Conservation (phyloP, 2,329 filamentous ascomycete genomes). For the Aspergillus fumigatus region DNA sequence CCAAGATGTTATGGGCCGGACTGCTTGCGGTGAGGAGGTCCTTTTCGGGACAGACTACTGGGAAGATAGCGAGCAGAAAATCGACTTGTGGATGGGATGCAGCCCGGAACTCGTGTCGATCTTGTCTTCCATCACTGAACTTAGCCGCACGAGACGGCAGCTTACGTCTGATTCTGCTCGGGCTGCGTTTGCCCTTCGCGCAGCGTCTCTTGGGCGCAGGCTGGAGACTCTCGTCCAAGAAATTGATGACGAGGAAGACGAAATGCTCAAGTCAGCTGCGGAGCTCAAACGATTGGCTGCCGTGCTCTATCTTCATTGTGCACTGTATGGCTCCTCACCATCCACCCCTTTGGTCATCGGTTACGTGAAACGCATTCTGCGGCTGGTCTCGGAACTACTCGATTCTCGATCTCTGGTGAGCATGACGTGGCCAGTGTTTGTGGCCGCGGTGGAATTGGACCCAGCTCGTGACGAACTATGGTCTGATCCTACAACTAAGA, state of each 20-base stretch:
- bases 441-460: slow-evolving; percentile 42
- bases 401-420: slow-evolving; percentile 29
- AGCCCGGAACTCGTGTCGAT: slow-evolving; percentile 46
- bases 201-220: slow-evolving; percentile 31
- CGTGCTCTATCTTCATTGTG: slow-evolving; percentile 44
- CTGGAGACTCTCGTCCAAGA: slow-evolving; percentile 33
- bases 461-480: slow-evolving; percentile 36
- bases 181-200: slow-evolving; percentile 25
- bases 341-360: slow-evolving; percentile 31
- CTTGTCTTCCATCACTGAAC: slow-evolving; percentile 45
- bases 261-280: slow-evolving; percentile 32
- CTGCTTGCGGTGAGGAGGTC: slow-evolving; percentile 46
- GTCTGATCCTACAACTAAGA: slow-evolving; percentile 14
- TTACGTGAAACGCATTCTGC: slow-evolving; percentile 34
- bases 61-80: slow-evolving; percentile 34
- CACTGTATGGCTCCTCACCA: slow-evolving; percentile 41
- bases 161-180: slow-evolving; percentile 19
- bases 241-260: slow-evolving; percentile 27
- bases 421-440: slow-evolving; percentile 42
- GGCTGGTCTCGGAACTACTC: slow-evolving; percentile 30
- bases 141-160: slow-evolving; percentile 36
- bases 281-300: slow-evolving; percentile 44
- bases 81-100: slow-evolving; percentile 47
- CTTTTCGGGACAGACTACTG: slow-evolving; percentile 48
- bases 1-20: slow-evolving; percentile 49